These are phyloP conservation scores for Dryas integrifolia DNA, from an alignment of 331 rosid species.

Conservation along the genomic window DNA sequence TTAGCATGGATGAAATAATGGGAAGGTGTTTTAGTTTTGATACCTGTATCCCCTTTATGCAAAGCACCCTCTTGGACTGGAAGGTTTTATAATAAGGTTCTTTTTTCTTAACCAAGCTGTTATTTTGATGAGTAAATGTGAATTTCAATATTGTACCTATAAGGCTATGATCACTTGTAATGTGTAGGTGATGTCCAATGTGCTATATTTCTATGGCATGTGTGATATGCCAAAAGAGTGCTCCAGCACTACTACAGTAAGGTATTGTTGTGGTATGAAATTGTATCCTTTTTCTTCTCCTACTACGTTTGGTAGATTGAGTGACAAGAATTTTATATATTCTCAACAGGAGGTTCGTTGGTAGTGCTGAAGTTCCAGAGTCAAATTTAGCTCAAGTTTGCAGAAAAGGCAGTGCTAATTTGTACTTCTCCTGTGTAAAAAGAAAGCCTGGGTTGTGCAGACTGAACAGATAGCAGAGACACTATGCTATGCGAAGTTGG, in stretches of 20 bases:
- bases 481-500: background rate
- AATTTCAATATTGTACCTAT: conserved; percentile 2
- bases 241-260: conserved; percentile 90
- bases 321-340: conserved; percentile 12
- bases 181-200: conserved; percentile 69
- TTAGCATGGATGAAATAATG: conserved; percentile 69
- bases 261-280: conserved; percentile 42
- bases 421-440: background rate
- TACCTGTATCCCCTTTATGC: conserved; percentile 89
- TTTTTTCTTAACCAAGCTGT: conserved; percentile 12
- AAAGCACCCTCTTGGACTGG: conserved; percentile 90
- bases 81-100: conserved; percentile 90
- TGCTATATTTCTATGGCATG: conserved; percentile 81
- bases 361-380: conserved; percentile 44
- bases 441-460: background rate
- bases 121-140: conserved; percentile 4
- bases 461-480: background rate
- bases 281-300: background rate
- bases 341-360: conserved; percentile 69
- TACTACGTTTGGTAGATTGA: conserved; percentile 13
- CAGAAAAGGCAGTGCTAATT: background rate
- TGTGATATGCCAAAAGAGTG: conserved; percentile 78
- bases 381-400: too few species aligned
- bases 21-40: conserved; percentile 85
- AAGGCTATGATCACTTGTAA: conserved; percentile 21